Evolutionary conservation across 371 early-diverging fungal species (phyloP).

Genomic region (Circinella minor): DNA sequence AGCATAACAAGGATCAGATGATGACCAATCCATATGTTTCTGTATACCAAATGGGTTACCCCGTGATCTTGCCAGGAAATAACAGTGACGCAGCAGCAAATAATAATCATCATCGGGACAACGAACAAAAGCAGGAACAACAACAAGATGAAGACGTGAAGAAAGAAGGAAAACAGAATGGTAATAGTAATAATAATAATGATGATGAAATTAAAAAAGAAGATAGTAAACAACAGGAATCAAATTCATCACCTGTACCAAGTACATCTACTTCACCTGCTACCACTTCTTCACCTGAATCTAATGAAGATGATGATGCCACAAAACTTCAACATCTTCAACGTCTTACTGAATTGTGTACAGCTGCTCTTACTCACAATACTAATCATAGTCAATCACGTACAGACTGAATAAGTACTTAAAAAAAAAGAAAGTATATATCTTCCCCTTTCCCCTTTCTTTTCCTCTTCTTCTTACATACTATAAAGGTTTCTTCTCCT

Average conservation of each 20-base stretch:
- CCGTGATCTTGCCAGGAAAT: conserved; percentile 35
- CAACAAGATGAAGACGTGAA: conserved; percentile 16
- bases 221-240: conserved; percentile 15
- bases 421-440: neutral
- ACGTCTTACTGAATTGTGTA: conserved; percentile 26
- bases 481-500: too few relatives aligned
- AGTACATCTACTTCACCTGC: conserved; percentile 48
- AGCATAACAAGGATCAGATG: conserved; percentile 40
- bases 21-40: conserved; percentile 48
- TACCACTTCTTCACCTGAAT: conserved; percentile 42
- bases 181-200: conserved; percentile 18
- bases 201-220: conserved; percentile 14
- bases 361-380: conserved; percentile 24
- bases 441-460: neutral
- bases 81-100: conserved; percentile 23
- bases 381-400: neutral
- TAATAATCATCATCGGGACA: conserved; percentile 26
- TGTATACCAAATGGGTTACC: conserved; percentile 48
- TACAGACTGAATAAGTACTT: neutral
- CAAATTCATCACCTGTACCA: conserved; percentile 41
- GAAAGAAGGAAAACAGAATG: conserved; percentile 2
- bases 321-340: conserved; percentile 16
- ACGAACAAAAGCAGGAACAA: conserved; percentile 17
- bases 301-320: conserved; percentile 27
- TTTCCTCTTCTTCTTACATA: neutral